phyloP scores from a whole-genome alignment of 495 filamentous ascomycete species.

The Annulohypoxylon nitens region DNA sequence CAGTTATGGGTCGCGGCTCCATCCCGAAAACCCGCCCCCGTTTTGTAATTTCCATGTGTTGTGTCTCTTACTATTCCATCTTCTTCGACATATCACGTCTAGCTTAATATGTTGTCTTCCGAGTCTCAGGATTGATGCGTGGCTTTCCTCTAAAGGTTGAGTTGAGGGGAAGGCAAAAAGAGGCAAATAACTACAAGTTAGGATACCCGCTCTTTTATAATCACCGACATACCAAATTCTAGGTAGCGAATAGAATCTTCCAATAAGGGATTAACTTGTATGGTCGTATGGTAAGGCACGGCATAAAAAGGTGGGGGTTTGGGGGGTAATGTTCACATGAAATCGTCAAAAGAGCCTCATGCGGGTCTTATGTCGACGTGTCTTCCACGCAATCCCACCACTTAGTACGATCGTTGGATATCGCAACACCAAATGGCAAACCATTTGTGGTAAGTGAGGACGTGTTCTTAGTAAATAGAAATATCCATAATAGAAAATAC shows the following conservation, averaged over 20 bases:
- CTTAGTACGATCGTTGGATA: conserved; percentile 23
- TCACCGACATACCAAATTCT: background rate
- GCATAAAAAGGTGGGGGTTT: conserved; percentile 15
- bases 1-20: conserved; percentile 19
- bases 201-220: background rate
- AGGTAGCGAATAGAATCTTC: background rate
- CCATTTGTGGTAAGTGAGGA: conserved; percentile 18
- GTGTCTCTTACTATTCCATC: background rate
- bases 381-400: conserved; percentile 2
- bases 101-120: background rate
- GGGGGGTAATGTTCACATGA: conserved; percentile 12
- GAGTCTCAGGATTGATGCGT: conserved; percentile 23
- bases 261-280: background rate
- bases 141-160: conserved; percentile 31
- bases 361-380: conserved; percentile 27
- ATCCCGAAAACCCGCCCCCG: conserved; percentile 32
- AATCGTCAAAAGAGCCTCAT: conserved; percentile 42
- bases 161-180: background rate
- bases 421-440: conserved; percentile 32
- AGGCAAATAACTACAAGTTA: background rate
- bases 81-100: background rate
- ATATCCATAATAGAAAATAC: background rate
- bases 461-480: conserved; percentile 15
- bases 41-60: conserved; percentile 6
- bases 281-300: conserved; percentile 7